These are phyloP conservation scores for Hymenoscyphus occultus DNA, from an alignment of 2,329 filamentous ascomycete species.

Conservation along the genomic window DNA sequence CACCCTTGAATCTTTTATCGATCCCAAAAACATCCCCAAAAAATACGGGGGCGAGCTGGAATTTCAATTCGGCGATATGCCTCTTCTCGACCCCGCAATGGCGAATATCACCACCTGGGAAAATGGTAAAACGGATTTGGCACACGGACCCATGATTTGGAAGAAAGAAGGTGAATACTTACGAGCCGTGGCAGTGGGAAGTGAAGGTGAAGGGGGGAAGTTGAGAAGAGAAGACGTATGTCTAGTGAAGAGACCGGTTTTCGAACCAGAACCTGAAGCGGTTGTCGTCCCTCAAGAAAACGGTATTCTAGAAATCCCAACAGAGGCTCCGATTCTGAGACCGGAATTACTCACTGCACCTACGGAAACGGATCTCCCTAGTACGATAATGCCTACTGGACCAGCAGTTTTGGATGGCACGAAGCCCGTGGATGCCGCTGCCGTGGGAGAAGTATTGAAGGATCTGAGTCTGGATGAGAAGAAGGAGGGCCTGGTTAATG, in stretches of 20 bases:
- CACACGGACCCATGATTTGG: slow-evolving; percentile 57
- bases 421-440: not conserved
- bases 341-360: slow-evolving; percentile 18
- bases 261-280: not conserved
- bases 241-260: slow-evolving; percentile 20
- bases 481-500: slow-evolving; percentile 9
- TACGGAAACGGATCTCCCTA: slow-evolving; percentile 14
- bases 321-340: not conserved
- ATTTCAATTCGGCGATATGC: slow-evolving; percentile 74
- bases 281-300: not conserved
- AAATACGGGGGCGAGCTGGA: slow-evolving; percentile 86
- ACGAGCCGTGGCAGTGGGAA: slow-evolving; percentile 54
- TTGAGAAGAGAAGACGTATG: slow-evolving; percentile 42
- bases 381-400: not conserved
- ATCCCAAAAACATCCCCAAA: slow-evolving; percentile 78
- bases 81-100: slow-evolving; percentile 65
- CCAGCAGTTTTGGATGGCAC: not conserved
- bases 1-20: slow-evolving; percentile 78
- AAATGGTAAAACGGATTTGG: slow-evolving; percentile 51
- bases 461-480: slow-evolving; percentile 21
- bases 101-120: slow-evolving; percentile 51
- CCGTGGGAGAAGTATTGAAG: not conserved
- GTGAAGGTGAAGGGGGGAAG: slow-evolving; percentile 41
- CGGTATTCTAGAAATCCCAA: slow-evolving; percentile 12
- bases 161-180: slow-evolving; percentile 39